Evolutionary conservation across 257 asterid species (phyloP).

Genomic region (Cinchona pubescens): DNA sequence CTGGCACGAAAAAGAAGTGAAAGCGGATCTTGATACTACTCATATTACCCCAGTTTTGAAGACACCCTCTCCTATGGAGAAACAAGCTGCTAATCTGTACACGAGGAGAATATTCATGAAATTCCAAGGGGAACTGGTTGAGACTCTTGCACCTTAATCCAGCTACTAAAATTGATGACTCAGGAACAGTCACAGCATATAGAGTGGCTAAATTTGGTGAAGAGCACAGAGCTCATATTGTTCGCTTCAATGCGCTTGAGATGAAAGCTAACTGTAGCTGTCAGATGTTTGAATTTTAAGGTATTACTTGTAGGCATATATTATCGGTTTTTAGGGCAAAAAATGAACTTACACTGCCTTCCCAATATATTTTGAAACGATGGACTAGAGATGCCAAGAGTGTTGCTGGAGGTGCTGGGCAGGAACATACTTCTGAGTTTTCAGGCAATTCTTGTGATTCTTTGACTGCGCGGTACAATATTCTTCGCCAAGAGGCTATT

Average conservation of each 20-base stretch:
- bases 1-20: constrained; percentile 69
- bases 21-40: constrained; percentile 65
- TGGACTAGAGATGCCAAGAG: constrained; percentile 83
- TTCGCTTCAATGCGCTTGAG: constrained; percentile 51
- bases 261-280: constrained; percentile 81
- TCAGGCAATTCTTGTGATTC: constrained; percentile 48
- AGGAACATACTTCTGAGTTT: constrained; percentile 33
- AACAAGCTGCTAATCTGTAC: constrained; percentile 77
- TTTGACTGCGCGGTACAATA: constrained; percentile 41
- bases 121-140: constrained; percentile 81
- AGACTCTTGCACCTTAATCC: constrained; percentile 83
- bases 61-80: constrained; percentile 94
- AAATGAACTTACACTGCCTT: constrained; percentile 69
- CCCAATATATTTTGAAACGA: constrained; percentile 70
- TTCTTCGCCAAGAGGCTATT: constrained; percentile 71
- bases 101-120: constrained; percentile 70
- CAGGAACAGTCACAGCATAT: constrained; percentile 44
- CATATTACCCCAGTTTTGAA: constrained; percentile 50
- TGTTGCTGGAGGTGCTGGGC: constrained; percentile 28
- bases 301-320: constrained; percentile 72
- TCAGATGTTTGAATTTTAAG: constrained; percentile 70
- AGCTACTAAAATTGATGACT: constrained; percentile 57
- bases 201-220: constrained; percentile 84
- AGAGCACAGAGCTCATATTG: constrained; percentile 63
- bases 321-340: constrained; percentile 78